Evolutionary conservation across 768 basidiomycete genomes (phyloP).

Genomic region (Termitomyces sp.): DNA sequence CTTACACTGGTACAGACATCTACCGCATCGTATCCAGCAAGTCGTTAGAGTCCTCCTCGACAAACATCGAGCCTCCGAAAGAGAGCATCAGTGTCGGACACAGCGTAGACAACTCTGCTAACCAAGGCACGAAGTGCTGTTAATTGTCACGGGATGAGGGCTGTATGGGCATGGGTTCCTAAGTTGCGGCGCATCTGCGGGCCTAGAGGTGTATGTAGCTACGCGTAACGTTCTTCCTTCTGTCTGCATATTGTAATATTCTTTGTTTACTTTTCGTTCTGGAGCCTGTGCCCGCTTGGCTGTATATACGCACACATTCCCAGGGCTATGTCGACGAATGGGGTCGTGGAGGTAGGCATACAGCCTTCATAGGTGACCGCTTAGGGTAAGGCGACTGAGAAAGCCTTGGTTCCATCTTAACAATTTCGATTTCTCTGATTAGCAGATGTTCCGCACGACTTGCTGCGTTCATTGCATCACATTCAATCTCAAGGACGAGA

Average conservation of each 20-base stretch:
- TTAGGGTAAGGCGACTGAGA: too few species aligned
- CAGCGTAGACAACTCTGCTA: conserved; percentile 58
- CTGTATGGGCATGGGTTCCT: conserved; percentile 9
- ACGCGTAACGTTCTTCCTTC: conserved; percentile 12
- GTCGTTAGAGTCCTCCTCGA: conserved; percentile 80
- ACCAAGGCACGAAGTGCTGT: conserved; percentile 62
- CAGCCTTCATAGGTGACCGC: too few species aligned
- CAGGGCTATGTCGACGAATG: neutral
- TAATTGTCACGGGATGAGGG: conserved; percentile 20
- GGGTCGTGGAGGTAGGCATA: too few species aligned
- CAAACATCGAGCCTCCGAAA: conserved; percentile 73
- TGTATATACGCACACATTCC: neutral
- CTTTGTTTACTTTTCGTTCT: conserved; percentile 14
- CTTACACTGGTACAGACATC: conserved; percentile 58
- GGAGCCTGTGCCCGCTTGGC: conserved; percentile 1
- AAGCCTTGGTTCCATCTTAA: neutral
- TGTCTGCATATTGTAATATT: conserved; percentile 18
- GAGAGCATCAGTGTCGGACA: conserved; percentile 83
- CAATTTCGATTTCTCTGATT: neutral
- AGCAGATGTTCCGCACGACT: neutral
- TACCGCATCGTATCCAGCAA: conserved; percentile 97
- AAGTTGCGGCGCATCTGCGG: conserved; percentile 17
- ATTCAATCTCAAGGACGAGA: too few species aligned
- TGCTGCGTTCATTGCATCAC: too few species aligned
- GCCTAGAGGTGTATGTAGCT: conserved; percentile 15